Base-by-base conservation (phyloP, 768 basidiomycete species). In the Punctularia strigosozonata region DNA sequence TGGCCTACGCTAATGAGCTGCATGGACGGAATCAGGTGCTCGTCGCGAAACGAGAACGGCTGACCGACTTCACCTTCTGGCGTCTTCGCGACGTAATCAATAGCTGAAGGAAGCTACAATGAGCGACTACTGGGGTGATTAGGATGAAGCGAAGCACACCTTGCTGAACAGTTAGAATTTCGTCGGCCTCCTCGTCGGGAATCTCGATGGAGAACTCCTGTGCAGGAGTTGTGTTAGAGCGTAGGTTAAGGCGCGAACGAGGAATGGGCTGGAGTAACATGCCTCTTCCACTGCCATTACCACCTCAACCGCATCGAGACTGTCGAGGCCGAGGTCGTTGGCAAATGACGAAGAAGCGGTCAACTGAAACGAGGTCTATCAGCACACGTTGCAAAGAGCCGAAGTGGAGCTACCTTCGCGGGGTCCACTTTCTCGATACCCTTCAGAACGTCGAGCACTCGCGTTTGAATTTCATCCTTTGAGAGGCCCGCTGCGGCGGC, bases 221-320 rank as follows among this genome's bases (percentile, higher is more conserved):
- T 25, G 38, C 5, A 40, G 30, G 40, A 37, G 31, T 15, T 25
- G 18, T 19, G 46, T 25, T 15, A 23, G n/a, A 30, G 15, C 26
- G 15, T 21, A 25, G 13, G 14, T 24, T 41, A 10, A 39, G 6
- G 21, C n/a, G 19, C 14, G 21, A 34, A 3, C 21, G 21, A 25
- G 21, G 43, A 15, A 15, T 26, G 7, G 19, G 33, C 15, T 4
- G 28, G 36, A 24, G 8, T 5, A 5, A 32, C 55, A 32, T 49
- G 77, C 82, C 75, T 91, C 95, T 65, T 99, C 95, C 49, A 99
- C 82, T 28, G 94, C 90, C 91, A 99, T 95, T 51, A 98, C 87
- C 20, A 97, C 91, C 60, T 99, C 95, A 15, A 99, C 92, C 15
- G 91, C 75, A 59, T 99, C 95, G 56, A 99, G 66, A 51, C 91